A percentile compares a stretch with the other conserved stretches of the same genome.
Evolutionary conservation across 345 rosid genomes (phyloP).

Genomic region (Brassica juncea): DNA sequence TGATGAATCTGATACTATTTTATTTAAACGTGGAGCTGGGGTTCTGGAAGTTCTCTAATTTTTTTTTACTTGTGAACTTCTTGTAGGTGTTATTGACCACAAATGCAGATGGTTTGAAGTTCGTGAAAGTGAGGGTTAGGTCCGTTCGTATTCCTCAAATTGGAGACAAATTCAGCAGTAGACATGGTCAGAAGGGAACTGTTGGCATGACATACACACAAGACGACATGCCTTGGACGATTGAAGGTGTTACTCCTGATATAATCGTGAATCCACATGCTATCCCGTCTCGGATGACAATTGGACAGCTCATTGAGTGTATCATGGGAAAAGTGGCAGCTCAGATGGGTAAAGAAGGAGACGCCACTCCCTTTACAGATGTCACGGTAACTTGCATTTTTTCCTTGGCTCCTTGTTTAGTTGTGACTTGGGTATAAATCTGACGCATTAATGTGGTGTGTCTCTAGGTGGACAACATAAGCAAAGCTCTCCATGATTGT

Average conservation of each 20-base stretch:
- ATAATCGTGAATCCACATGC: slow-evolving; percentile 98
- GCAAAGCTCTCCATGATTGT: slow-evolving; percentile 96
- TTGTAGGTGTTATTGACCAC: slow-evolving; percentile 90
- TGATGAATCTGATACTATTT: not conserved
- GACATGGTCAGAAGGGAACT: slow-evolving; percentile 99
- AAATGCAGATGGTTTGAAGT: slow-evolving; percentile 97
- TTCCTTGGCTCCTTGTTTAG: slow-evolving; percentile 9
- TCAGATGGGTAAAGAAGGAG: slow-evolving; percentile 99
- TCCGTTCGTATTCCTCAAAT: slow-evolving; percentile 97
- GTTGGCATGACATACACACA: slow-evolving; percentile 98
- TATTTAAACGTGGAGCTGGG: not conserved
- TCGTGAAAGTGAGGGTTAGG: slow-evolving; percentile 96
- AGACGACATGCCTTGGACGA: slow-evolving; percentile 99
- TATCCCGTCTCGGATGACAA: slow-evolving; percentile 98
- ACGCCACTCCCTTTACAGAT: slow-evolving; percentile 97
- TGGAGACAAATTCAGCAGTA: slow-evolving; percentile 96
- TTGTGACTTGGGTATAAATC: not conserved
- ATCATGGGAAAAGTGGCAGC: slow-evolving; percentile 99
- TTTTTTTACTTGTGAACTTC: slow-evolving; percentile 9
- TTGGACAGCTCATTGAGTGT: slow-evolving; percentile 98
- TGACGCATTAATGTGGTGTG: not conserved
- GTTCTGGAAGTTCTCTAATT: not conserved
- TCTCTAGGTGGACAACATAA: slow-evolving; percentile 87
- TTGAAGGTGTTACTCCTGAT: slow-evolving; percentile 94
- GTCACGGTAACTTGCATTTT: slow-evolving; percentile 70